phyloP scores from a whole-genome alignment of 176 grass and related monocot genomes.

The Triticum timopheevii region DNA sequence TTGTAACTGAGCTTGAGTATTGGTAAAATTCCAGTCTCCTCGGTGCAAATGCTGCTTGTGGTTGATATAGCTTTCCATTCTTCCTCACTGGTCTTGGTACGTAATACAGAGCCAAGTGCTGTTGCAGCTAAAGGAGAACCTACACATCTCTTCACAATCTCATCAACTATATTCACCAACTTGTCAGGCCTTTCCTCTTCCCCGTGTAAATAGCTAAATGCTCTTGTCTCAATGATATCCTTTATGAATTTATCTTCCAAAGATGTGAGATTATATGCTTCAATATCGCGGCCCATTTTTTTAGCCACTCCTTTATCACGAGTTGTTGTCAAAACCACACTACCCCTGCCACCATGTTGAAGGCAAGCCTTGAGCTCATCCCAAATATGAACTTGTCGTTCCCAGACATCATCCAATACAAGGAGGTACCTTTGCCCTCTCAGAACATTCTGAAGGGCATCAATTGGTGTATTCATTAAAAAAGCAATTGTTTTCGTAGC shows the following conservation, averaged over 20 bases:
- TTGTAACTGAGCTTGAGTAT: conserved; percentile 11
- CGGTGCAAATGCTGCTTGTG: neutral
- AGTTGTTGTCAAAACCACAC: neutral
- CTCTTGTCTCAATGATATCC: neutral
- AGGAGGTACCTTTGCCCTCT: too few relatives aligned
- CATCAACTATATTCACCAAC: neutral
- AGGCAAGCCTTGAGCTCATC: neutral
- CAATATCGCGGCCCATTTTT: neutral
- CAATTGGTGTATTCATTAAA: too few relatives aligned
- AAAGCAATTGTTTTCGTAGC: too few relatives aligned
- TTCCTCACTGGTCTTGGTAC: neutral
- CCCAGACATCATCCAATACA: too few relatives aligned
- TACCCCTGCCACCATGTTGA: neutral
- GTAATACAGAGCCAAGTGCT: neutral
- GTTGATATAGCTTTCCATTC: conserved; percentile 5
- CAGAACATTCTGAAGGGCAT: too few relatives aligned
- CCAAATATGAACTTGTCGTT: rapidly evolving
- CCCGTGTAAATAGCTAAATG: neutral
- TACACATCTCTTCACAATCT: neutral
- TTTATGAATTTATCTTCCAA: neutral
- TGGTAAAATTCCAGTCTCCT: neutral
- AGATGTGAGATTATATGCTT: neutral
- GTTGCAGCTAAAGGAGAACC: conserved; percentile 30
- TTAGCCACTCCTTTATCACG: neutral
- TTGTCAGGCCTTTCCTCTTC: neutral